These are phyloP conservation scores for Phytophthora fragariaefolia DNA, from an alignment of 352 stramenopile genomes.

Conservation along the genomic window DNA sequence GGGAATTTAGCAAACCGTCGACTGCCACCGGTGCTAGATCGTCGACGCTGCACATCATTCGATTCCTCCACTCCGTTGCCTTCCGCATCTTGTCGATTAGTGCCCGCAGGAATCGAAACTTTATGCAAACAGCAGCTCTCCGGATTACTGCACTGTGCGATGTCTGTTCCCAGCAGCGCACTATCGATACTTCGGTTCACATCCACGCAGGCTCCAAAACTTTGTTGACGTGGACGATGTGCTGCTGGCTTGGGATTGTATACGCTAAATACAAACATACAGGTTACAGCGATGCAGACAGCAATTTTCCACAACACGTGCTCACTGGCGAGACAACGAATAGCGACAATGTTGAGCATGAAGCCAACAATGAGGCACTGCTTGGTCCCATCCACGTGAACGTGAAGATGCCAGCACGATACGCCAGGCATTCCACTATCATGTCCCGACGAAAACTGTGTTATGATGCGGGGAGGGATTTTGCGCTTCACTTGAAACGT, in stretches of 20 bases:
- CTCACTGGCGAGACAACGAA: conserved; percentile 70
- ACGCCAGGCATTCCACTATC: conserved; percentile 25
- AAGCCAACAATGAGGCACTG: conserved; percentile 80
- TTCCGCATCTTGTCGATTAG: conserved; percentile 9
- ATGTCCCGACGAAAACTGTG: conserved; percentile 34
- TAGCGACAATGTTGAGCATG: conserved; percentile 77
- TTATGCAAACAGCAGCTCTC: conserved; percentile 66
- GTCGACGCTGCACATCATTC: conserved; percentile 1
- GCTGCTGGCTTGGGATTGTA: conserved; percentile 48
- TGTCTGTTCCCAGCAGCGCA: conserved; percentile 38
- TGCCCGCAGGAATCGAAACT: conserved; percentile 1
- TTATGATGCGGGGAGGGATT: conserved; percentile 47
- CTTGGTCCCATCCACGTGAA: conserved; percentile 70
- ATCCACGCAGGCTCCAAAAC: conserved; percentile 14
- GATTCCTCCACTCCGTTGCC: conserved; percentile 7
- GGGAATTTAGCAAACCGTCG: conserved; percentile 50
- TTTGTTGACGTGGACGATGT: conserved; percentile 16
- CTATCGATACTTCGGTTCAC: conserved; percentile 19
- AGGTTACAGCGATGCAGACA: conserved; percentile 60
- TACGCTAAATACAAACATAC: conserved; percentile 55
- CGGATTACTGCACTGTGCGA: conserved; percentile 47
- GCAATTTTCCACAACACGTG: conserved; percentile 71
- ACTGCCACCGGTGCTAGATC: conserved; percentile 18
- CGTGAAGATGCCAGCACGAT: conserved; percentile 59
- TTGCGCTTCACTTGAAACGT: conserved; percentile 25